These are phyloP conservation scores for Tetrapisispora taiwanensis DNA, from an alignment of 805 yeast genomes.

Conservation along the genomic window DNA sequence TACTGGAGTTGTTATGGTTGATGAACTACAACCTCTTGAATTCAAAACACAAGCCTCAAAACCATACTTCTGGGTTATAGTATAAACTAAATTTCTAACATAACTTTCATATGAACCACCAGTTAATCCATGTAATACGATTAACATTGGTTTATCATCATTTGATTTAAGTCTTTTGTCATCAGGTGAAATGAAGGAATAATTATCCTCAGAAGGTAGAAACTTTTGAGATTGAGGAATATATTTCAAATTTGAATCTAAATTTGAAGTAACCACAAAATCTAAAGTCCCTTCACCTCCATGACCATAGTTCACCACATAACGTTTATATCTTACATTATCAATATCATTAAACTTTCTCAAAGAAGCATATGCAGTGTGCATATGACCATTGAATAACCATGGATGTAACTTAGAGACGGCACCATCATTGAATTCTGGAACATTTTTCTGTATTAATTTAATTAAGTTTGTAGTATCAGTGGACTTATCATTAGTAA, in stretches of 20 bases:
- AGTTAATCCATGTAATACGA: constrained; percentile 65
- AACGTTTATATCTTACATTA: constrained; percentile 52
- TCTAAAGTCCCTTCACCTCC: constrained; percentile 68
- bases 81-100: constrained; percentile 47
- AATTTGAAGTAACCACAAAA: constrained; percentile 37
- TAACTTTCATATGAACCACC: constrained; percentile 83
- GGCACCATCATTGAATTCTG: constrained; percentile 37
- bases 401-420: constrained; percentile 46
- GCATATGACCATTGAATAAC: constrained; percentile 56
- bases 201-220: constrained; percentile 12
- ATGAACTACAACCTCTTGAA: constrained; percentile 66
- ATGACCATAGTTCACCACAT: constrained; percentile 42
- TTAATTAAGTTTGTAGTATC: constrained; percentile 9
- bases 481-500: neutral
- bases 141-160: constrained; percentile 46
- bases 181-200: constrained; percentile 24
- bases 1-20: constrained; percentile 56
- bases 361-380: constrained; percentile 54
- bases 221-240: constrained; percentile 30
- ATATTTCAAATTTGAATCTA: constrained; percentile 21
- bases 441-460: constrained; percentile 30
- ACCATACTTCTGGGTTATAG: constrained; percentile 27
- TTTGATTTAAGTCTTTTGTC: constrained; percentile 33
- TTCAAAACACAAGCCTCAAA: constrained; percentile 66
- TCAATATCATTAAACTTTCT: constrained; percentile 38